Percentiles rank a stretch among this genome's conserved stretches.
Evolutionary conservation across 345 rosid species (phyloP).

Genomic region (Euphorbia peplus): DNA sequence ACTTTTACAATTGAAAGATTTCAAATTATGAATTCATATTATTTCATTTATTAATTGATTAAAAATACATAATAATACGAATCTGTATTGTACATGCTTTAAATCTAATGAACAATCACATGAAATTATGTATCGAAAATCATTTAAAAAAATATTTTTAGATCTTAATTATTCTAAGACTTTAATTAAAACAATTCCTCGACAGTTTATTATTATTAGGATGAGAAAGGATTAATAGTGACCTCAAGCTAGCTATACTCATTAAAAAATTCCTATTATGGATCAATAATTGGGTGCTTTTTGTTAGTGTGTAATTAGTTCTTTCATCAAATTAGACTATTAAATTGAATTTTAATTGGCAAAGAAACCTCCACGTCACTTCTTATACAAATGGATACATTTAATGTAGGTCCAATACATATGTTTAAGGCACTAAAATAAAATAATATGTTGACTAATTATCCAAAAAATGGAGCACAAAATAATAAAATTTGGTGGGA

Average conservation of each 20-base stretch:
- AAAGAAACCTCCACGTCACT: background rate
- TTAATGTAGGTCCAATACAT: no score
- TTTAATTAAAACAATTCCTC: no score
- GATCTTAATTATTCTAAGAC: no score
- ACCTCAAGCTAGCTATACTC: background rate
- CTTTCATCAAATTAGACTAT: background rate
- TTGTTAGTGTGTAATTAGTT: background rate
- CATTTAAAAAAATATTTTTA: no score
- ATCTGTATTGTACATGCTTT: no score
- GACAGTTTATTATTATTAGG: background rate
- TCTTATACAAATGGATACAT: background rate
- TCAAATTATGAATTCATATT: no score
- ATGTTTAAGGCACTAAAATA: background rate
- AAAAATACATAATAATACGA: no score
- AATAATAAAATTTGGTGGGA: conserved; percentile 5
- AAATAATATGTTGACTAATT: background rate
- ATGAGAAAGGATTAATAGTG: background rate
- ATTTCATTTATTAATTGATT: no score
- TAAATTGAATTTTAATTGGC: background rate
- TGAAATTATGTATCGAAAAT: no score
- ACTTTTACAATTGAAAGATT: no score
- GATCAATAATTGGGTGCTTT: conserved; percentile 6
- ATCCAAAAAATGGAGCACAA: background rate
- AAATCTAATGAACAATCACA: no score
- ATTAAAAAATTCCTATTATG: background rate